These are phyloP conservation scores for Agrocybe pediades DNA, from an alignment of 768 basidiomycete genomes.

Conservation along the genomic window DNA sequence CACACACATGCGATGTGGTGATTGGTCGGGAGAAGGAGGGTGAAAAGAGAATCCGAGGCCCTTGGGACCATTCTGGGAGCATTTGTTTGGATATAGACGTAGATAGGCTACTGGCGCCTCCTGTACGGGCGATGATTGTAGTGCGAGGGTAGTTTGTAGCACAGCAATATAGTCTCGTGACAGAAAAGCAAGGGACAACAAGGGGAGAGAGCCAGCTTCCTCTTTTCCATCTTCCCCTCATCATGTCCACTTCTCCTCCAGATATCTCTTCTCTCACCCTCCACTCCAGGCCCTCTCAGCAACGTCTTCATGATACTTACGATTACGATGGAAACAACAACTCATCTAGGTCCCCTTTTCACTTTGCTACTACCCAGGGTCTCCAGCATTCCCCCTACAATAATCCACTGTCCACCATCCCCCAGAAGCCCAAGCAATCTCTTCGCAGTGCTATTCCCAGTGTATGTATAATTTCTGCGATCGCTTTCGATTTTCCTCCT, in stretches of 20 bases:
- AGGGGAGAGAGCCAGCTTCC: slow-evolving; percentile 16
- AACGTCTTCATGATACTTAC: slow-evolving; percentile 86
- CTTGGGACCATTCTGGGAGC: slow-evolving; percentile 60
- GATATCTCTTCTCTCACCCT: slow-evolving; percentile 80
- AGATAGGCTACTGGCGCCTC: slow-evolving; percentile 44
- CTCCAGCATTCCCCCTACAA: slow-evolving; percentile 61
- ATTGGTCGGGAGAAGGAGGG: slow-evolving; percentile 4
- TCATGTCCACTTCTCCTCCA: slow-evolving; percentile 83
- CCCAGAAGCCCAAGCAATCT: slow-evolving; percentile 72
- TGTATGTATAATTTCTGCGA: slow-evolving; percentile 45
- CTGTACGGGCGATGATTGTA: slow-evolving; percentile 44
- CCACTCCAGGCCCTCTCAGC: slow-evolving; percentile 57
- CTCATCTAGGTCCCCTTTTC: slow-evolving; percentile 62
- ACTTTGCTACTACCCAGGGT: slow-evolving; percentile 65
- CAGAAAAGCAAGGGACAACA: slow-evolving; percentile 33
- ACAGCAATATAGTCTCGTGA: slow-evolving; percentile 5
- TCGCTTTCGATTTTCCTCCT: slow-evolving; percentile 21
- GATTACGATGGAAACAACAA: slow-evolving; percentile 72
- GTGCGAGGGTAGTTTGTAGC: slow-evolving; percentile 18
- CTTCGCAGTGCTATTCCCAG: slow-evolving; percentile 71
- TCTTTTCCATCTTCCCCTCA: slow-evolving; percentile 32
- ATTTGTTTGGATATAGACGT: slow-evolving; percentile 46
- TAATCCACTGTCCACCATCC: slow-evolving; percentile 59
- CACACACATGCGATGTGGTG: slow-evolving; percentile 6
- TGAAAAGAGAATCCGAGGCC: slow-evolving; percentile 40